Conservation (phyloP, 257 asterid genomes). For the Nicotiana tabacum region DNA sequence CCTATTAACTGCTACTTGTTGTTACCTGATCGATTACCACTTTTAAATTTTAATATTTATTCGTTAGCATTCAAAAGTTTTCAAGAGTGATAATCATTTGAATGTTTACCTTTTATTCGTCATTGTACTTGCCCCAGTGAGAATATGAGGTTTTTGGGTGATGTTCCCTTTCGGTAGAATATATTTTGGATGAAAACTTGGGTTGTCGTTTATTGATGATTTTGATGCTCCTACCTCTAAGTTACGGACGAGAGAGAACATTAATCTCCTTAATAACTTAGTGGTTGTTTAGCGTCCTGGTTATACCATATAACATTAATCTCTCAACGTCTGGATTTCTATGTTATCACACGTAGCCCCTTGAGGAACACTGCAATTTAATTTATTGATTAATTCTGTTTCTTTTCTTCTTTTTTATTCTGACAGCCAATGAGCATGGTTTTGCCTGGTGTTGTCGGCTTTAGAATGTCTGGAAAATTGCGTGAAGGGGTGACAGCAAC, state of each 20-base stretch:
- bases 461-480: constrained; percentile 71
- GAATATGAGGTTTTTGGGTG: neutral
- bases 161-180: neutral
- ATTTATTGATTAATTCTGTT: neutral
- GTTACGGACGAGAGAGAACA: neutral
- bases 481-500: constrained; percentile 85
- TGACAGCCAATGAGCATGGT: constrained; percentile 96
- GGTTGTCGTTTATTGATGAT: neutral
- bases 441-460: constrained; percentile 91
- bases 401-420: neutral
- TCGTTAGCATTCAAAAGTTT: neutral
- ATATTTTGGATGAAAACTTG: neutral
- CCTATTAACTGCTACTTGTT: neutral
- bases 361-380: neutral
- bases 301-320: neutral
- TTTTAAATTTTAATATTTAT: neutral
- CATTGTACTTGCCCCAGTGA: neutral
- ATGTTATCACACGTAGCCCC: neutral
- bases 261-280: neutral
- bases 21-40: neutral
- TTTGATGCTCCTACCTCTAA: neutral
- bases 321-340: neutral
- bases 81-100: neutral
- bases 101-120: neutral
- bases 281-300: neutral